phyloP scores from a whole-genome alignment of 2,329 filamentous ascomycete species.

The Alternaria solani region DNA sequence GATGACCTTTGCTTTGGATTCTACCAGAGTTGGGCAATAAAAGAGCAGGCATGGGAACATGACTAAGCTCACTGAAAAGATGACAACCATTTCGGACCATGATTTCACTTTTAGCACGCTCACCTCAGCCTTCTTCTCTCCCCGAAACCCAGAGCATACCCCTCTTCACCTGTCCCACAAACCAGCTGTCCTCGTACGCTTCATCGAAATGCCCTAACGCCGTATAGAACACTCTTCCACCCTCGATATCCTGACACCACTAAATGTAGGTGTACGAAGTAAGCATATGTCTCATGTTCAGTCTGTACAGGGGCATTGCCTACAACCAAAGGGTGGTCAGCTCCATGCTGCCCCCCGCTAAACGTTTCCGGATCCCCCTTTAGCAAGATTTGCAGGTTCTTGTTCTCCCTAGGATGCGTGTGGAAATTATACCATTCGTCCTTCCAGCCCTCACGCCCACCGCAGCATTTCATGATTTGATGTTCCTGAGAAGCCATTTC shows the following conservation, averaged over 20 bases:
- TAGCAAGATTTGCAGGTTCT: constrained; percentile 28
- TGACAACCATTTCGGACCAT: neutral
- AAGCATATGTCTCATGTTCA: neutral
- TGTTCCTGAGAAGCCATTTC: constrained; percentile 13
- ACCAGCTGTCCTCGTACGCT: constrained; percentile 38
- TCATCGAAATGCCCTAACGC: constrained; percentile 41
- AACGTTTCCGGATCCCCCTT: constrained; percentile 32
- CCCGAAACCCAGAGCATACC: constrained; percentile 31
- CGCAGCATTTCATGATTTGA: constrained; percentile 13
- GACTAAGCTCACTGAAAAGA: neutral
- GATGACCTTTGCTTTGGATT: neutral
- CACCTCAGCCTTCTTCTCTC: neutral
- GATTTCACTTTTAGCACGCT: neutral
- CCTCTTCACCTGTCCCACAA: constrained; percentile 24
- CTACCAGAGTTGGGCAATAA: neutral
- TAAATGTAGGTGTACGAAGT: neutral
- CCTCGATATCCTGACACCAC: constrained; percentile 44
- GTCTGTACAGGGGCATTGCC: neutral
- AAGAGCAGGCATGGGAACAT: neutral
- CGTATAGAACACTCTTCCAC: constrained; percentile 33
- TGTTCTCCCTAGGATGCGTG: constrained; percentile 33
- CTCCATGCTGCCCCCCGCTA: constrained; percentile 32
- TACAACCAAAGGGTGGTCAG: constrained; percentile 35
- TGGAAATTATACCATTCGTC: constrained; percentile 45
- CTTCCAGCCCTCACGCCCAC: constrained; percentile 22